Evolutionary conservation across 352 stramenopile species (phyloP), one percentile per base, ranked within the genome.

Genomic region (Phytophthora cryptogea): DNA sequence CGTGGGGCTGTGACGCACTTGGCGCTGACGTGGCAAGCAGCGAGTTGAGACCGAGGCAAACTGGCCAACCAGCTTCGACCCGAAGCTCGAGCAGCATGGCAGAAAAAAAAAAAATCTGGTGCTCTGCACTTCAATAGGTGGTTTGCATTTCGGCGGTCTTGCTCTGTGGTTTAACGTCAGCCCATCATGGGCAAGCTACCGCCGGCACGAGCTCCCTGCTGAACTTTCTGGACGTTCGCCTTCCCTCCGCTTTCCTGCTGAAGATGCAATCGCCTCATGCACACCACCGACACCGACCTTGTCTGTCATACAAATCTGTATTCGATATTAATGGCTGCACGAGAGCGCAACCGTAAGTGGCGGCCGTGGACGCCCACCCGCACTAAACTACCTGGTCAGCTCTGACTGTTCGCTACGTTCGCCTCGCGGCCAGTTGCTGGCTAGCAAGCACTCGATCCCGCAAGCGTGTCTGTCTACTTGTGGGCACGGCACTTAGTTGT

Each of bases 401-500:
- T 23, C 20, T 23, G 20, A 23, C 20, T 23, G 20, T 23, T 62
- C 36, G 27, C 20, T 44, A 17, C 56, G 40, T 58, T 64, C 56
- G 32, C 45, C 39, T 53, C 47, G 31, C 46, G 40, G 33, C 20
- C 48, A 50, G 30, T 37, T 28, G 32, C 26, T 39, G 43, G 41
- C 57, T 48, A 31, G 28, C 27, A 31, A 46, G 26, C 35, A 45
- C 27, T 37, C 26, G 20, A 36, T 14, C 33, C 16, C 40, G 48
- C 48, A 59, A 54, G 13, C 45, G 4, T 32, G 45, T 17, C 43
- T 31, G 46, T 31, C 20, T 20, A 41, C 45, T 31, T 9, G 17
- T 27, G 1, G 20, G 16, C 7, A 8, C n/a, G 7, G 37, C 16
- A 36, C 32, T 63, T 69, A 68, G 23, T 73, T 62, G 72, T 95